Percentiles rank a stretch among this genome's conserved stretches.
Evolutionary conservation across 495 filamentous ascomycete species (phyloP).

Genomic region (Penicillium arizonense): DNA sequence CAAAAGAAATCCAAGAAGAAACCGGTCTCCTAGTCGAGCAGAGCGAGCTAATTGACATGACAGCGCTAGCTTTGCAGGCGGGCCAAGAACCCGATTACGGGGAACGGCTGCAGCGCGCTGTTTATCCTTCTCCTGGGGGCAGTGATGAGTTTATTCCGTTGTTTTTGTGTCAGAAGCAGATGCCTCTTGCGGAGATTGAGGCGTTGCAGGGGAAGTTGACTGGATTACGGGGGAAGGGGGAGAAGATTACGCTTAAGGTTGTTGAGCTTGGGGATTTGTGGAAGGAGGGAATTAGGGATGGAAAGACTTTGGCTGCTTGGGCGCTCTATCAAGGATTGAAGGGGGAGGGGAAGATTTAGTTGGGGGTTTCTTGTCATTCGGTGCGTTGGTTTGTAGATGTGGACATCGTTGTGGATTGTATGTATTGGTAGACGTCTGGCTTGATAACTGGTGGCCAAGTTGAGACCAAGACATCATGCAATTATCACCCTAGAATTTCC

Average conservation of each 20-base stretch:
- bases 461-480: too few relatives aligned
- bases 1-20: conserved; percentile 82
- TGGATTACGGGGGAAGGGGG: conserved; percentile 71
- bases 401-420: neutral
- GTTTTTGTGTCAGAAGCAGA: conserved; percentile 69
- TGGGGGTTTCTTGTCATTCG: neutral
- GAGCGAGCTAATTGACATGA: conserved; percentile 67
- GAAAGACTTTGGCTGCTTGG: conserved; percentile 73
- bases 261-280: conserved; percentile 72
- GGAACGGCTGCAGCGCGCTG: conserved; percentile 55
- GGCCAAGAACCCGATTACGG: conserved; percentile 20
- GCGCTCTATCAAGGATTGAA: conserved; percentile 74
- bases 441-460: neutral
- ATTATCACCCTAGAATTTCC: conserved; percentile 23
- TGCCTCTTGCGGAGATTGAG: conserved; percentile 61
- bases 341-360: conserved; percentile 59
- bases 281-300: conserved; percentile 73
- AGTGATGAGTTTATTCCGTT: conserved; percentile 84
- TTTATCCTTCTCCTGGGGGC: conserved; percentile 77
- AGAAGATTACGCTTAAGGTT: conserved; percentile 80
- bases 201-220: conserved; percentile 75
- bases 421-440: neutral
- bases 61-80: conserved; percentile 49
- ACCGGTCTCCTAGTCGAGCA: conserved; percentile 60
- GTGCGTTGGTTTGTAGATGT: neutral